Evolutionary conservation across 768 basidiomycete genomes (phyloP), one percentile per base, ranked within the genome.

Genomic region (Psilocybe subaeruginosa): DNA sequence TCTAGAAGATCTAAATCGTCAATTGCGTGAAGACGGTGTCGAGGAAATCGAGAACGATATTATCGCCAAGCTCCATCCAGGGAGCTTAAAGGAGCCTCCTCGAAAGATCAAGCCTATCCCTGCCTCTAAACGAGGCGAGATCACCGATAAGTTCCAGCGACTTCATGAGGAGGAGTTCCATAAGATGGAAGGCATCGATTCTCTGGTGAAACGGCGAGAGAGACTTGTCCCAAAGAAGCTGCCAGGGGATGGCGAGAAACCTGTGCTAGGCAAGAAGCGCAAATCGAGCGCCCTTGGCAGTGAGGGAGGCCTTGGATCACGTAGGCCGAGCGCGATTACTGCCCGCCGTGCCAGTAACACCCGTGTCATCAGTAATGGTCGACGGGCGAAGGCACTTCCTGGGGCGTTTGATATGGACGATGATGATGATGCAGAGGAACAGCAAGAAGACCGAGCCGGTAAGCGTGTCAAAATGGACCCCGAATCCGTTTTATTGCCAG

Each of bases 1-100:
- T 30, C 77, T 94, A 31, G 89, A 88, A 53, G 93, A 95, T 73
- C 92, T 95, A 89, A 93, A 93, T 70, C 78, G 80, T 54, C 85
- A 90, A 2, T 80, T 93, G 8, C 80, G 78, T 2, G 80, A 78
- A 7, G 82, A 83, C 5, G 88, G 88, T 1, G 80, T 85, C 6
- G 77, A 83, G 33, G 75, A 75, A 23, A 76, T 89, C 33, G 77
- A 75, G 17, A 66, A 75, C 19, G 74, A 79, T 43, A 72, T 88
- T 30, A 77, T 89, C 52, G 66, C 74, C 39, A 80, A 73, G 51
- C 68, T 81, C 3, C 74, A 76, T 52, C 74, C 74, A n/a, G 69
- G 70, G 39, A 59, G 57, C 56, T 67, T n/a, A 49, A 58, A 45
- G 5, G 59, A 58, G 35, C 62, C 51, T 5, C 63, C 61, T 3